Base-by-base conservation (phyloP, 192 early-diverging fungal species). In the Rhizoclosmatium globosum region DNA sequence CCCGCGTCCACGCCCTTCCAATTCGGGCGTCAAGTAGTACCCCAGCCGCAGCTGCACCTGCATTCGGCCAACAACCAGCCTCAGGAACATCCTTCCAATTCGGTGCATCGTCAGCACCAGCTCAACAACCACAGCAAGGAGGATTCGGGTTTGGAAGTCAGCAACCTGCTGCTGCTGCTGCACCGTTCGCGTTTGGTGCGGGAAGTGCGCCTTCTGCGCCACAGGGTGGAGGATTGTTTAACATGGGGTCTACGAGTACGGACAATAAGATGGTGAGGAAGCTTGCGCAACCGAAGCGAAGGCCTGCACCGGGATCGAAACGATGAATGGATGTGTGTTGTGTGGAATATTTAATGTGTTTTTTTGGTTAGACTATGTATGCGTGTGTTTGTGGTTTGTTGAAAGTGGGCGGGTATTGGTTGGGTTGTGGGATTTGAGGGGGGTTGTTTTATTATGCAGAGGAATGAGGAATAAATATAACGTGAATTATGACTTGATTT, bases 51-150 rank as follows among this genome's bases (percentile, higher is more conserved):
- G 50, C 50, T 1, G 9, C 50, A 53, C 50, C 50, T 17, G 50
- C 50, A 17, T 53, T 53, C 50, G 50, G 50, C 50, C 50, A 53
- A 53, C 50, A 53, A 53, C 50, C 6, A 53, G 0, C 50, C 9
- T 7, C 50, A 17, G 50, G 9, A 17, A 17, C 50, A 1, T 53
- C 50, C 17, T 64, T 64, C 41, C 62, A 64, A 64, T 64, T 64
- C 41, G 62, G 62, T 64, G 62, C 62, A 4, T 58, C 57, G 57
- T n/a, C 17, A n/a, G 57, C 57, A 58, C 57, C 57, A 58, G 57
- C 57, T 58, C 57, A 58, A 21, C 57, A 58, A 21, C 57, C 57
- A 58, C 57, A 58, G 4, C 57, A 58, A 21, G 57, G 57, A 17
- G 57, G 57, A 21, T 58, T 58, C 21, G 57, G 2, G 57, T 58